Evolutionary conservation across 371 early-diverging fungal genomes (phyloP), one percentile per base, ranked within the genome.

Genomic region (Dinochytrium kinnereticum): DNA sequence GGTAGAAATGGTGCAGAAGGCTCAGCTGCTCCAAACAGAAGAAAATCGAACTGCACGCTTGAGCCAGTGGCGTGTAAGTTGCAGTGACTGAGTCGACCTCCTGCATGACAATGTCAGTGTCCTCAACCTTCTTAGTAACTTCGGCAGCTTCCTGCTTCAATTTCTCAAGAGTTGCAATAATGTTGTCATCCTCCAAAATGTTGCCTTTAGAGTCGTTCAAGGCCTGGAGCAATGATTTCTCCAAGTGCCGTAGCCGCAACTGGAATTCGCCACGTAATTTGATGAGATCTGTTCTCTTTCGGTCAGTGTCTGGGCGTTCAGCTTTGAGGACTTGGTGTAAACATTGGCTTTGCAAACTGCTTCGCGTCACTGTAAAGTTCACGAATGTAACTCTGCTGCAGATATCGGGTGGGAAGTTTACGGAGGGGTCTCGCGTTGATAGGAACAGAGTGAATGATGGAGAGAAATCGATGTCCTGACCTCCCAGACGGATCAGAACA

Each of bases 401-500:
- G 30, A 99, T 91, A 77, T 98, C 98, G 1, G 98, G 97, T 2
- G 95, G 88, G 88, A 98, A 97, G 75, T 89, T 87, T 70, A 95
- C 94, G 0, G 95, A 91, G 2, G 98, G 93, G 80, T 98, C 96
- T 66, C 97, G 91, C 1, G 98, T 98, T 2, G 95, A 89, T 76
- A 99, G 80, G 88, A 95, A 97, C 36, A 98, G 84, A 0, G 91
- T 93, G 86, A 99, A 99, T 3, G 96, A 85, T 17, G 99, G 98
- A 34, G 98, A 98, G 83, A 97, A 97, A 86, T 99, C 99, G 71
- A 99, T 96, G 70, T 98, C 99, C 79, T 98, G 96, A 72, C 88
- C 90, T 39, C 99, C 99, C 38, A 99, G 86, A 28, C 96, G 92
- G 73, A 98, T 94, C 72, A 99, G 81, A 10, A 95, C 95, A 80